A percentile compares a stretch with the other conserved stretches of the same genome.
phyloP scores from a whole-genome alignment of 2,329 filamentous ascomycete species.

The Cladosporium velox region DNA sequence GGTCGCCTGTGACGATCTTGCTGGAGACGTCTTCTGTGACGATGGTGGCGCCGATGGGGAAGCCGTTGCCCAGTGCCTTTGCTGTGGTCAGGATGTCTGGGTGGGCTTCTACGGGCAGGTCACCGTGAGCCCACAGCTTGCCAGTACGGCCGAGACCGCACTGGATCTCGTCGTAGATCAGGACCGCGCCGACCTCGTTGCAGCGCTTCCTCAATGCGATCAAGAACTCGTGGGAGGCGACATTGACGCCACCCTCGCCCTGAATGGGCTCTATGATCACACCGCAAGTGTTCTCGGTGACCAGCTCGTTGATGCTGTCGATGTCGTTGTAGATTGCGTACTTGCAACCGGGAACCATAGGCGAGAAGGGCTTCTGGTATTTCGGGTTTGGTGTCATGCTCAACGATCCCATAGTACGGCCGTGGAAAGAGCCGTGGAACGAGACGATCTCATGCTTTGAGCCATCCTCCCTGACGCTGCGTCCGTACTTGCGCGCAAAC shows the following conservation, averaged over 20 bases:
- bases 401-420: conserved; percentile 89
- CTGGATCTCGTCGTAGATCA: conserved; percentile 97
- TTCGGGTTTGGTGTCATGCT: conserved; percentile 98
- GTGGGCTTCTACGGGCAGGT: conserved; percentile 75
- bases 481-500: conserved; percentile 89
- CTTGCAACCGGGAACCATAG: conserved; percentile 91
- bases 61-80: conserved; percentile 94
- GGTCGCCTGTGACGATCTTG: conserved; percentile 74
- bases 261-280: conserved; percentile 98
- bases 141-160: conserved; percentile 89
- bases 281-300: conserved; percentile 85
- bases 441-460: conserved; percentile 82
- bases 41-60: conserved; percentile 86
- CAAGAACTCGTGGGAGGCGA: conserved; percentile 81
- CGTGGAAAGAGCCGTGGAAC: conserved; percentile 91
- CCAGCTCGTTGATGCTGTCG: conserved; percentile 66
- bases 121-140: conserved; percentile 82
- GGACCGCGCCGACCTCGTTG: conserved; percentile 79
- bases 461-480: conserved; percentile 46
- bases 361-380: conserved; percentile 91
- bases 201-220: conserved; percentile 80
- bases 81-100: conserved; percentile 92
- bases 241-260: conserved; percentile 90
- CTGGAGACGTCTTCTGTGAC: conserved; percentile 67
- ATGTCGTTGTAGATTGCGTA: conserved; percentile 87